Evolutionary conservation across 768 basidiomycete species (phyloP), one percentile per base, ranked within the genome.

Genomic region (Coprinellus aureogranulatus): DNA sequence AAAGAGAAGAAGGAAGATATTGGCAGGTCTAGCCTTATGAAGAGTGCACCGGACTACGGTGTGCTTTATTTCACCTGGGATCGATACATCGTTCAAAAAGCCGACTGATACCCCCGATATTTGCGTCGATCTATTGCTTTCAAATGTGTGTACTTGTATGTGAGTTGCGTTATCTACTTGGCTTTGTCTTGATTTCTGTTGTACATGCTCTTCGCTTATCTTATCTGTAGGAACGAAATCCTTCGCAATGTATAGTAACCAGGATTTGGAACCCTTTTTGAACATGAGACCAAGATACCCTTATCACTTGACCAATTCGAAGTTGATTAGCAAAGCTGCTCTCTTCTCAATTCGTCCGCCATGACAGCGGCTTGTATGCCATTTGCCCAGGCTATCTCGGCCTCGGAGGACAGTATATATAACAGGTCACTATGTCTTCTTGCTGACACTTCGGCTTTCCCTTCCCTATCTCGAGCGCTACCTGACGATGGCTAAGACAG

Each of bases 1-100:
- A 76, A 76, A 3, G 82, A 79, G 1, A 76, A 79, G 69, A 80
- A 81, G 69, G 79, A 84, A 45, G 86, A 56, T 73, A 77, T 67
- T 73, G 67, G 25, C 67, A 84, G 28, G 75, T 69, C 6, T 73
- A 72, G 16, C 79, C 77, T 14, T 71, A 70, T 54, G 77, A 75
- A 62, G 67, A 72, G 83, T 62, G 75, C 72, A 20, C 55, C 58
- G 5, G 45, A 41, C 14, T 55, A 59, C 41, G 39, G 59, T 20
- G 26, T 49, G 47, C 42, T 46, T 22, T 44, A 40, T 8, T 59
- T 62, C 31, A 28, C 31, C 25, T 53, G 57, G 34, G 47, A 41
- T 40, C 30, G 20, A 31, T 23, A 42, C 23, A 2, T 18, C 9
- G 28, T 50, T 39, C 16, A 25, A 3, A 42, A 44, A 44, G 54